Base-by-base conservation (phyloP, 257 asterid genomes). In the Nicotiana attenuata region DNA sequence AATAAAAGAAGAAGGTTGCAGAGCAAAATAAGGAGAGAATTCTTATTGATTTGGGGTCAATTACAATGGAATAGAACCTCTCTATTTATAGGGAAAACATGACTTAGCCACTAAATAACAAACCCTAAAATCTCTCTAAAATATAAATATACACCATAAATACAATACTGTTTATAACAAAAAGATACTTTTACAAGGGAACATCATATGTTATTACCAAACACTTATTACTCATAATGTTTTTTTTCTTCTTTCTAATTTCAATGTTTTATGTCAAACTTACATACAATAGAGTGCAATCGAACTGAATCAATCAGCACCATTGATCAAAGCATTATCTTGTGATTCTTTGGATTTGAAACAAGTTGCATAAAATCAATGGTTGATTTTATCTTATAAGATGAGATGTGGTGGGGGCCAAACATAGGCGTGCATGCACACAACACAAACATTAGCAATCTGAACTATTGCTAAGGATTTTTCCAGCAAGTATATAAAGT, bases 401-500 rank as follows among this genome's bases (percentile, higher is more conserved):
- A 59, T 59, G 28, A 59, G 65, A 59, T 59, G 15, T n/a, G 11
- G 65, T 59, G 63, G 63, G 77, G 13, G n/a, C 56, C n/a, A 38
- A 69, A 6, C 22, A 38, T 69, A 71, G 60, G 2, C 78, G 6
- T 71, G 60, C 78, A 71, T 45, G 35, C 24, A 71, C 33, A 20
- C 50, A 41, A 41, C 50, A 41, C 13, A 45, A 45, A 47, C 79
- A 47, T 73, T 24, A 47, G 57, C 35, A 14, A 41, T 50, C 17
- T 22, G 61, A 45, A 73, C 26, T 6, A 45, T 33, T 47, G 22
- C 5, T 22, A 5, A 69, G 60, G 66, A 47, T 53, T 67, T 81
- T 68, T 0, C 84, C 84, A 81, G 60, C 7, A 71, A 81, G 81
- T 81, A 82, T 82, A 82, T 82, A 82, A 56, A 3, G 61, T 33